phyloP scores from a whole-genome alignment of 106 monocot species.

The Vanilla planifolia region DNA sequence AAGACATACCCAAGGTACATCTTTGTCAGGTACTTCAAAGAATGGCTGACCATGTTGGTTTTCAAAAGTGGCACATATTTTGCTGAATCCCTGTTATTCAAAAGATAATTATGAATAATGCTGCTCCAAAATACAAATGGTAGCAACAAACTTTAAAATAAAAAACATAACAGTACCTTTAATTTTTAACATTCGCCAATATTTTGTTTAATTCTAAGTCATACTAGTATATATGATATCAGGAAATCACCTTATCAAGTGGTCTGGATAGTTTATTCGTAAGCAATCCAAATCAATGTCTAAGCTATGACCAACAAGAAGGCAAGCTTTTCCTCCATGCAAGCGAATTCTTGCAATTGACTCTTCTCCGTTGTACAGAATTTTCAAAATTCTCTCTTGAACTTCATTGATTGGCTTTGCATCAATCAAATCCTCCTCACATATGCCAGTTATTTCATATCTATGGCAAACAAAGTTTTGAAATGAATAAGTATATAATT shows the following conservation, averaged over 20 bases:
- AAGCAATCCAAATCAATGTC: conserved; percentile 35
- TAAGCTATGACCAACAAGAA: conserved; percentile 38
- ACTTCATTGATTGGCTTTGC: conserved; percentile 20
- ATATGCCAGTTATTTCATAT: conserved; percentile 32
- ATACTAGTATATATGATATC: background rate
- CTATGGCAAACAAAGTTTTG: conserved; percentile 4
- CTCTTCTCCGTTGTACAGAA: conserved; percentile 33
- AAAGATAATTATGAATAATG: no score
- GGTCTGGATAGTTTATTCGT: conserved; percentile 26
- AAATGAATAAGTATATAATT: background rate
- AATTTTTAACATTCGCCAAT: no score
- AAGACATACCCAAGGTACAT: conserved; percentile 12
- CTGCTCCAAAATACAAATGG: background rate
- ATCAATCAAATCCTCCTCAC: conserved; percentile 16
- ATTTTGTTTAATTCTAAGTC: background rate
- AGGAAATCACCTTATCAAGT: conserved; percentile 27
- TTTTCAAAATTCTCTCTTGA: conserved; percentile 18
- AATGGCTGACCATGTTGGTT: conserved; percentile 31
- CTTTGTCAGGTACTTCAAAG: conserved; percentile 21
- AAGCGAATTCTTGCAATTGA: conserved; percentile 17
- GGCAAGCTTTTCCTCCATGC: conserved; percentile 28
- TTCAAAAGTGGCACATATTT: conserved; percentile 29
- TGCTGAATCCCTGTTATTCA: conserved; percentile 30
- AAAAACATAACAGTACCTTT: no score
- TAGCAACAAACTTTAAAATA: no score